A percentile compares a stretch with the other conserved stretches of the same genome.
Evolutionary conservation across 2,329 filamentous ascomycete genomes (phyloP).

Genomic region (Plectosphaerella sp.): DNA sequence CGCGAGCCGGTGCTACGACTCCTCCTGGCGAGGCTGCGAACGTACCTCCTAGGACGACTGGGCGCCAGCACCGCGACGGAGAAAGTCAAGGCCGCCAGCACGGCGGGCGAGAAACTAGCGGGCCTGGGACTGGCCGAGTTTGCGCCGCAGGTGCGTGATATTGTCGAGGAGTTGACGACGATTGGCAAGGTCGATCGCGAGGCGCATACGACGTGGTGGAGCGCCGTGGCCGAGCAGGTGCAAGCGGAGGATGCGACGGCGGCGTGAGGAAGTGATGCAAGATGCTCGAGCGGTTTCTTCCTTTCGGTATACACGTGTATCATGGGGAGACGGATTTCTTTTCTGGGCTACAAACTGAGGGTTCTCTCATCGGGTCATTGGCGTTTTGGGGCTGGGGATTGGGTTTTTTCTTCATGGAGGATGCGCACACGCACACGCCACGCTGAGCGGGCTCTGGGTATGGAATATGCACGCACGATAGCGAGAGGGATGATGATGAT

Average conservation of each 20-base stretch:
- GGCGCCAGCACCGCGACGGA: constrained; percentile 64
- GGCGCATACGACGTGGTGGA: constrained; percentile 67
- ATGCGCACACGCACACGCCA: too few species aligned
- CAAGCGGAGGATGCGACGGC: constrained; percentile 21
- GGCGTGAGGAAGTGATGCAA: too few species aligned
- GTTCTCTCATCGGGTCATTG: too few species aligned
- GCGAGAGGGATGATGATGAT: too few species aligned
- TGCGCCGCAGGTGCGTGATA: constrained; percentile 61
- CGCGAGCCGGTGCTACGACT: constrained; percentile 59
- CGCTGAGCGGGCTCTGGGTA: too few species aligned
- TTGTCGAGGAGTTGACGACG: constrained; percentile 63
- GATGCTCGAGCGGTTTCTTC: too few species aligned
- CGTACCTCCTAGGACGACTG: constrained; percentile 61
- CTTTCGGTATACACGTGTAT: too few species aligned
- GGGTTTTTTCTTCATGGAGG: too few species aligned
- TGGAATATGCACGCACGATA: too few species aligned
- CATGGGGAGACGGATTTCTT: too few species aligned
- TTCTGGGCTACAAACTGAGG: too few species aligned
- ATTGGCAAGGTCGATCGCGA: constrained; percentile 65
- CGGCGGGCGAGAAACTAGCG: constrained; percentile 65
- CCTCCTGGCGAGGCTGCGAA: constrained; percentile 61
- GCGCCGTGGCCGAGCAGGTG: constrained; percentile 56
- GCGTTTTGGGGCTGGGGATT: too few species aligned
- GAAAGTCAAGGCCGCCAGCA: constrained; percentile 64
- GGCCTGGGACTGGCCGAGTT: constrained; percentile 70